Evolutionary conservation across 2,329 filamentous ascomycete genomes (phyloP).

Genomic region (Trichothecium roseum): DNA sequence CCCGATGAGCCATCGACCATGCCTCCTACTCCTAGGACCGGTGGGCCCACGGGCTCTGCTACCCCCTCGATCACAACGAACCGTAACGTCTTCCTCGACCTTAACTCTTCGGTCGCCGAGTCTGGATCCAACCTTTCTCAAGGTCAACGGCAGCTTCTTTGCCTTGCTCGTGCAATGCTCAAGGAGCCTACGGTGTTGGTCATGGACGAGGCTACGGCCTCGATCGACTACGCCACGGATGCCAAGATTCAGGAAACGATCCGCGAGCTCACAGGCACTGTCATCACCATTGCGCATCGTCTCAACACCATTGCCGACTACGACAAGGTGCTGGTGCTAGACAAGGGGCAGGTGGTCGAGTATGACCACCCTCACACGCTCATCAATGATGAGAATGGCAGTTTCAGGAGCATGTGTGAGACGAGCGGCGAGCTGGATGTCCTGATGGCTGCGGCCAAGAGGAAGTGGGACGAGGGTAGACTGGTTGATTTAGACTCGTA

Average conservation of each 20-base stretch:
- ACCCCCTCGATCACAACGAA: constrained; percentile 49
- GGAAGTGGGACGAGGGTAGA: constrained; percentile 33
- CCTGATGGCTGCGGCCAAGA: constrained; percentile 43
- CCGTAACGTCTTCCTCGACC: constrained; percentile 88
- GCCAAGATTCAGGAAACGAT: constrained; percentile 95
- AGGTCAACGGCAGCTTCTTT: constrained; percentile 89
- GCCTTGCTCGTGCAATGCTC: constrained; percentile 83
- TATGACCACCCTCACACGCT: constrained; percentile 84
- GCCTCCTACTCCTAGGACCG: constrained; percentile 14
- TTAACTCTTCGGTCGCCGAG: constrained; percentile 74
- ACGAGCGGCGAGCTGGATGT: constrained; percentile 47
- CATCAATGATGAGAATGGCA: constrained; percentile 57
- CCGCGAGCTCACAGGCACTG: constrained; percentile 84
- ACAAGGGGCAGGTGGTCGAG: constrained; percentile 79
- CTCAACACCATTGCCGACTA: constrained; percentile 97
- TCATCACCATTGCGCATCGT: constrained; percentile 92
- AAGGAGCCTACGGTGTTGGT: constrained; percentile 89
- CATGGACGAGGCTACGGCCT: constrained; percentile 98
- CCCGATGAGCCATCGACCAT: constrained; percentile 34
- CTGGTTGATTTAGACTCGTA: constrained; percentile 23
- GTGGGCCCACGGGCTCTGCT: constrained; percentile 8
- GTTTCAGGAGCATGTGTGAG: constrained; percentile 55
- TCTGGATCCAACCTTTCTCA: constrained; percentile 93
- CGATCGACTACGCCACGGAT: constrained; percentile 94
- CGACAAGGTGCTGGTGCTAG: constrained; percentile 90